Evolutionary conservation across 495 filamentous ascomycete species (phyloP).

Genomic region (Tetracladium setigerum): DNA sequence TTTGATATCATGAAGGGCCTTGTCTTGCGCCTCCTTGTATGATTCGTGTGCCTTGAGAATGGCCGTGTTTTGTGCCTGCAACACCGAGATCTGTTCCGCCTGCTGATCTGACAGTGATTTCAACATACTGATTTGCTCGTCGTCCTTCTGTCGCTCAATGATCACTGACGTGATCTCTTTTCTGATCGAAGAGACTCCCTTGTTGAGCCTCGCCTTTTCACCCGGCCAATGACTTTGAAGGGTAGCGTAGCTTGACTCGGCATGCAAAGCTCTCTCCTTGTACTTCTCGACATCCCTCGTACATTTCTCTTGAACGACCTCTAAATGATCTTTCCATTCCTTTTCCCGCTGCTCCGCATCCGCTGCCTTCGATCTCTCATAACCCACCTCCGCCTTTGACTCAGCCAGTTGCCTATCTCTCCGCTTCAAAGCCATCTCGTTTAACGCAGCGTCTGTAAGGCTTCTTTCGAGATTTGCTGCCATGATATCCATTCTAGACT

Average conservation of each 20-base stretch:
- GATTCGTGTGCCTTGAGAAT: conserved; percentile 47
- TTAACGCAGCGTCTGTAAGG: conserved; percentile 61
- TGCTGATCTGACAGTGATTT: conserved; percentile 63
- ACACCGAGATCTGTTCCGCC: conserved; percentile 53
- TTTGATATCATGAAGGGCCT: conserved; percentile 48
- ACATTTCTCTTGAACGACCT: conserved; percentile 51
- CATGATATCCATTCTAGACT: conserved; percentile 64
- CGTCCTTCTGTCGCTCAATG: conserved; percentile 44
- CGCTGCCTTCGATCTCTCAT: conserved; percentile 55
- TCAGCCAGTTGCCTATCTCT: conserved; percentile 78
- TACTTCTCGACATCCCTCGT: conserved; percentile 56
- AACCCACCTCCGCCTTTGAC: conserved; percentile 55
- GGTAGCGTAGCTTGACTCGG: conserved; percentile 63
- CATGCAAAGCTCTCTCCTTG: conserved; percentile 42
- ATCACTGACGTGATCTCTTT: conserved; percentile 38
- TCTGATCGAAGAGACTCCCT: conserved; percentile 45
- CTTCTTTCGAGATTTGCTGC: conserved; percentile 59
- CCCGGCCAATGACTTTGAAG: conserved; percentile 58
- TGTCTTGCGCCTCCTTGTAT: conserved; percentile 59
- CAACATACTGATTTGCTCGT: conserved; percentile 48
- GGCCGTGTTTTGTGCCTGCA: conserved; percentile 51
- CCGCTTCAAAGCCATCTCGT: conserved; percentile 61
- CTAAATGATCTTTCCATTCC: conserved; percentile 53
- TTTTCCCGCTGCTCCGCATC: conserved; percentile 52
- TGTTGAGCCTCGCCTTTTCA: conserved; percentile 52